These are phyloP conservation scores for Colletotrichum sp. DNA, from an alignment of 2,329 filamentous ascomycete genomes.

Conservation along the genomic window DNA sequence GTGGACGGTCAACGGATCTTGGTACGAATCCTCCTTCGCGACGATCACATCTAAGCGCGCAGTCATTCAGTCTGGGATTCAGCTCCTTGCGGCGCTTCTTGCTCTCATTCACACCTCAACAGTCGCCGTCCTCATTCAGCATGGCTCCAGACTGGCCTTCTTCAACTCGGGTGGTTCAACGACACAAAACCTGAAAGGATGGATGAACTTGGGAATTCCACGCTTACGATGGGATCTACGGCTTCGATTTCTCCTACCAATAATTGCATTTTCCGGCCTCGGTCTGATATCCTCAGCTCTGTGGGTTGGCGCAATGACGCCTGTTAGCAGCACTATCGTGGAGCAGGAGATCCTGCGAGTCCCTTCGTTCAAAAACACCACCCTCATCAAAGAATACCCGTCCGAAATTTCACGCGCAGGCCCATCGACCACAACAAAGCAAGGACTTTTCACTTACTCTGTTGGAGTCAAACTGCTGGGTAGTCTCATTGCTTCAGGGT, in stretches of 20 bases:
- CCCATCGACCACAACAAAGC: constrained; percentile 19
- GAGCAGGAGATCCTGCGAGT: constrained; percentile 21
- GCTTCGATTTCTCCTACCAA: not conserved
- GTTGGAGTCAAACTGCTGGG: constrained; percentile 27
- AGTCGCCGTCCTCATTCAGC: not conserved
- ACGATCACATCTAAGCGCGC: constrained; percentile 1
- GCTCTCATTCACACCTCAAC: not conserved
- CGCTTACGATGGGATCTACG: not conserved
- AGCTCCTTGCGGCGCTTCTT: not conserved
- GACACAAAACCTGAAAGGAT: not conserved
- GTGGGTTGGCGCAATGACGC: constrained; percentile 28
- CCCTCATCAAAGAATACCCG: constrained; percentile 26
- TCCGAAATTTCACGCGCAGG: constrained; percentile 22
- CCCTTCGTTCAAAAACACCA: constrained; percentile 24
- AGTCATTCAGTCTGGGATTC: not conserved
- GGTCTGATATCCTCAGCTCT: constrained; percentile 10
- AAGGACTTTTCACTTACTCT: constrained; percentile 29
- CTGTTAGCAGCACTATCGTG: constrained; percentile 19
- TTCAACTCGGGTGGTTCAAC: not conserved
- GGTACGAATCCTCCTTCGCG: not conserved
- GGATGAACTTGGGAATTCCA: not conserved
- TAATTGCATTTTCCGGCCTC: not conserved
- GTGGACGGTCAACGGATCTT: constrained; percentile 3
- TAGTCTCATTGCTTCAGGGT: constrained; percentile 24
- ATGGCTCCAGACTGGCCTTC: constrained; percentile 2